Conservation (phyloP, 345 rosid species). For the Garcia nutans region DNA sequence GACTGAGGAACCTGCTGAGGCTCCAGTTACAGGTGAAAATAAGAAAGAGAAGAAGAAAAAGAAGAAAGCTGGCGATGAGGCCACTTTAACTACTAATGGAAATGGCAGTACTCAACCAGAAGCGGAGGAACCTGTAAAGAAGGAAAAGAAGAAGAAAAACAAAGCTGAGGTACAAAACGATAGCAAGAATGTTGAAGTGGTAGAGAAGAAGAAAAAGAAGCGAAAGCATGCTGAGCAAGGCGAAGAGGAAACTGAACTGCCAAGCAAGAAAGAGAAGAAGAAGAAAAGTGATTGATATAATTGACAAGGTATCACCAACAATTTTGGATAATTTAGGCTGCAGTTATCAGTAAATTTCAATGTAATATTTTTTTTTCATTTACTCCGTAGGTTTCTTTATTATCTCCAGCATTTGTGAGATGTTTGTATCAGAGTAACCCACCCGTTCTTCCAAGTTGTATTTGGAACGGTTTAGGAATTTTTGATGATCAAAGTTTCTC, state of each 20-base stretch:
- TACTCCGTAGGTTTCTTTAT: background rate
- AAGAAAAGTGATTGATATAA: conserved; percentile 43
- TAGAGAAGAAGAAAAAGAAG: conserved; percentile 41
- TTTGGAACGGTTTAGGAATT: too few species aligned
- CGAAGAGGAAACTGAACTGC: conserved; percentile 21
- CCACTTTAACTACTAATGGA: conserved; percentile 22
- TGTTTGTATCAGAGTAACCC: background rate
- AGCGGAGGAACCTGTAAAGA: conserved; percentile 27
- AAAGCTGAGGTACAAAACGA: conserved; percentile 12
- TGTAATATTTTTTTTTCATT: too few species aligned
- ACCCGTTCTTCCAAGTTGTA: background rate
- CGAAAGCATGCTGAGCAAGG: conserved; percentile 33
- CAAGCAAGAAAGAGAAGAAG: conserved; percentile 39
- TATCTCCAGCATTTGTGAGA: background rate
- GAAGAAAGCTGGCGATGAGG: conserved; percentile 38
- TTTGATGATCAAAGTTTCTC: background rate
- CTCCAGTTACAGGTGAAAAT: conserved; percentile 28
- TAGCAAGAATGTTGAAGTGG: conserved; percentile 29
- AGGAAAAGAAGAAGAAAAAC: conserved; percentile 54
- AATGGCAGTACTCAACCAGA: conserved; percentile 37
- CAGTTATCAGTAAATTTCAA: background rate
- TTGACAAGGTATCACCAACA: background rate
- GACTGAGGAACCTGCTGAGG: conserved; percentile 13
- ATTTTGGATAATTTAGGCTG: conserved; percentile 21
- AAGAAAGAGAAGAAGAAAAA: conserved; percentile 51